Percentiles rank a stretch among this genome's conserved stretches.
phyloP scores from a whole-genome alignment of 306 rosid genomes.

The Gastrolobium villosum region DNA sequence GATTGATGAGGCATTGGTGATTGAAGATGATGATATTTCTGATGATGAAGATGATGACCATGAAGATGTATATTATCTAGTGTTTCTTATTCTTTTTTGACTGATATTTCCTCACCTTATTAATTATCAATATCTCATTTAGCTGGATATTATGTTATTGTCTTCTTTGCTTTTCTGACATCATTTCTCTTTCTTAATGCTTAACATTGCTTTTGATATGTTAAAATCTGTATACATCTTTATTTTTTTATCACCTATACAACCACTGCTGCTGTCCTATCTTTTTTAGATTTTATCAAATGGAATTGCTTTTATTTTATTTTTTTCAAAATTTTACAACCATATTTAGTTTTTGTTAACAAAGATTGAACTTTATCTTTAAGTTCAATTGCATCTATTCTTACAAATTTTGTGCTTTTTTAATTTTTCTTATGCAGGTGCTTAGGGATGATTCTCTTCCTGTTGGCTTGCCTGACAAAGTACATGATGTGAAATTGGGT shows the following conservation, averaged over 20 bases:
- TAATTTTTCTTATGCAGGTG: constrained; percentile 61
- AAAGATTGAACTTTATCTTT: not conserved
- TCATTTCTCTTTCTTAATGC: not conserved
- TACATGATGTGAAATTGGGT: constrained; percentile 96
- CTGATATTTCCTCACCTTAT: not conserved
- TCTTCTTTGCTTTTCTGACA: not conserved
- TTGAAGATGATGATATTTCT: constrained; percentile 97
- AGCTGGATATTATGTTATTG: not conserved
- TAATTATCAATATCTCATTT: not conserved
- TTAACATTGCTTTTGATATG: constrained; percentile 38
- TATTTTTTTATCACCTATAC: not conserved
- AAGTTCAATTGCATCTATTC: constrained; percentile 18
- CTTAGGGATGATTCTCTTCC: constrained; percentile 95
- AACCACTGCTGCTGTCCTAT: not conserved
- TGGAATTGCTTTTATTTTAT: not conserved
- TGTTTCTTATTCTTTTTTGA: constrained; percentile 15
- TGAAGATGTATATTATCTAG: constrained; percentile 76
- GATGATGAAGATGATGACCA: constrained; percentile 98
- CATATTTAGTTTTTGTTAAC: constrained; percentile 7
- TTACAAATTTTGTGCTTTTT: constrained; percentile 13
- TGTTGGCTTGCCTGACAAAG: constrained; percentile 92
- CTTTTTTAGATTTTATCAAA: constrained; percentile 5
- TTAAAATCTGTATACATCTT: not conserved
- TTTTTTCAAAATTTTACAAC: not conserved
- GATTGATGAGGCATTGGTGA: constrained; percentile 93